phyloP scores from a whole-genome alignment of 1,284 basidiomycete species.

The Marasmius sp. region DNA sequence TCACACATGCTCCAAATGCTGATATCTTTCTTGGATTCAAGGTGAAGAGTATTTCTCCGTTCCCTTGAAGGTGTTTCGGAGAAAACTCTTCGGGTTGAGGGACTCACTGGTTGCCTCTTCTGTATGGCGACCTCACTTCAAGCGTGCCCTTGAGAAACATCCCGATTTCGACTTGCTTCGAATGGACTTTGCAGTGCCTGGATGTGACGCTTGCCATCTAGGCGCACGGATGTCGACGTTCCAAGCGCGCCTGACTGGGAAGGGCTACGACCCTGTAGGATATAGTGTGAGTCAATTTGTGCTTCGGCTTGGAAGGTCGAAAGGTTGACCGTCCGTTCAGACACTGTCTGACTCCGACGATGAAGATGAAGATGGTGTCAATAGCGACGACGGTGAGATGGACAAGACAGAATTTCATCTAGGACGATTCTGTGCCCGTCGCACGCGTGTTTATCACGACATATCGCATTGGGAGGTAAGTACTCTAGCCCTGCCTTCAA shows the following conservation, averaged over 20 bases:
- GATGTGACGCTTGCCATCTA: slow-evolving; percentile 80
- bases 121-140: slow-evolving; percentile 75
- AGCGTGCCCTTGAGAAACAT: slow-evolving; percentile 59
- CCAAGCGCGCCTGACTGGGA: slow-evolving; percentile 55
- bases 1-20: slow-evolving; percentile 11
- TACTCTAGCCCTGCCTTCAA: not conserved
- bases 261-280: slow-evolving; percentile 57
- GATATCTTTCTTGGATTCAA: slow-evolving; percentile 20
- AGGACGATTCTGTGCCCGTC: slow-evolving; percentile 74
- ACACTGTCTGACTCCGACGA: slow-evolving; percentile 17
- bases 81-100: slow-evolving; percentile 65
- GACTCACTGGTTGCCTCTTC: slow-evolving; percentile 78
- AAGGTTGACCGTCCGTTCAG: not conserved
- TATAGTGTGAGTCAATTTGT: slow-evolving; percentile 45
- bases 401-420: slow-evolving; percentile 48
- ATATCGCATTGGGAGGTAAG: slow-evolving; percentile 87
- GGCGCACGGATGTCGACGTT: slow-evolving; percentile 66
- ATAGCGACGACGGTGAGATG: slow-evolving; percentile 24
- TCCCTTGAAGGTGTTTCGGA: slow-evolving; percentile 58
- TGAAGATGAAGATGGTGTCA: slow-evolving; percentile 24
- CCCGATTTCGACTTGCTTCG: slow-evolving; percentile 57
- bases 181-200: slow-evolving; percentile 57
- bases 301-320: not conserved
- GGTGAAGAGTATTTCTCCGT: slow-evolving; percentile 73
- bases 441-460: slow-evolving; percentile 69